These are phyloP conservation scores for Ophiostoma ulmi DNA, from an alignment of 2,329 filamentous ascomycete genomes.

Conservation along the genomic window DNA sequence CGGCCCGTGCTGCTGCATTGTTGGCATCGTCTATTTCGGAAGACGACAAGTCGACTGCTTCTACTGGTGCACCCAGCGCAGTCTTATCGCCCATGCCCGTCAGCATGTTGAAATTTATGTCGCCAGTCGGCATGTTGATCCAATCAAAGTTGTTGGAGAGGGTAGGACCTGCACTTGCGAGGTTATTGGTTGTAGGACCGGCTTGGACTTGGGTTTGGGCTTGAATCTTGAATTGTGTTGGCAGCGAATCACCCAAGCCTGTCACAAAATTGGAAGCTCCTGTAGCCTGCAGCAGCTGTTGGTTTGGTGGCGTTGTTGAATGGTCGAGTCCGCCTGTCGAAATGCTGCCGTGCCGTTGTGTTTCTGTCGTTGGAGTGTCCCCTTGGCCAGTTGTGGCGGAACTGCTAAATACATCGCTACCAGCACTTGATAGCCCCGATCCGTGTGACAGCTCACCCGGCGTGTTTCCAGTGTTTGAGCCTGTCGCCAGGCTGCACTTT, in stretches of 20 bases:
- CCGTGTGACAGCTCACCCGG: constrained; percentile 19
- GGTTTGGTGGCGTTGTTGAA: not conserved
- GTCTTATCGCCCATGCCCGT: constrained; percentile 36
- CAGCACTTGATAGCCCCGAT: constrained; percentile 17
- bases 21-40: constrained; percentile 10
- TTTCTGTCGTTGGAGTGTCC: not conserved
- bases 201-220: not conserved
- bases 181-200: not conserved
- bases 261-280: not conserved
- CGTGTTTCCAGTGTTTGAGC: constrained; percentile 11
- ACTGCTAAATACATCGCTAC: constrained; percentile 22
- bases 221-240: not conserved
- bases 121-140: constrained; percentile 48
- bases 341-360: constrained; percentile 1
- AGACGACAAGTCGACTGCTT: not conserved
- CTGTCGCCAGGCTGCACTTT: not conserved
- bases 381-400: not conserved
- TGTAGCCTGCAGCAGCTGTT: not conserved
- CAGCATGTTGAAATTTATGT: constrained; percentile 54
- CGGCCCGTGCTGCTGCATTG: constrained; percentile 8
- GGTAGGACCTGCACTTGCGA: constrained; percentile 16
- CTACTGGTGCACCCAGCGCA: not conserved
- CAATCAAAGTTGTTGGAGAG: constrained; percentile 46
- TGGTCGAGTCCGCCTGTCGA: constrained; percentile 24
- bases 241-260: not conserved